A percentile compares a stretch with the other conserved stretches of the same genome.
Conservation (phyloP, 352 stramenopile species). For the Blastocystis sp. region DNA sequence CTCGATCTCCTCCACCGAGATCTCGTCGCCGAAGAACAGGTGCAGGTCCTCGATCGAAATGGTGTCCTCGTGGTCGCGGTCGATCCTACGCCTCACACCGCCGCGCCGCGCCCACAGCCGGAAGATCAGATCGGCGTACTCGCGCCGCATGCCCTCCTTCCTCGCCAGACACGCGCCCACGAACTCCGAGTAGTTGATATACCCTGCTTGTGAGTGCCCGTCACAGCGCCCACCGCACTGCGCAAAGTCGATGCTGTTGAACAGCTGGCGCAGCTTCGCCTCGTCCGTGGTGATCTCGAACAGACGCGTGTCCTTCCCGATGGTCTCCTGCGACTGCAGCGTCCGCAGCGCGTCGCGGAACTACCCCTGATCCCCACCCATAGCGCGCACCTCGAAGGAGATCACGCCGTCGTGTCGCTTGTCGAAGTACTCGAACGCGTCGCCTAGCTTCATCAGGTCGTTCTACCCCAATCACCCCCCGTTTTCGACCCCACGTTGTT, state of each 20-base stretch:
- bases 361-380: not conserved
- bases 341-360: slow-evolving; percentile 30
- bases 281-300: slow-evolving; percentile 27
- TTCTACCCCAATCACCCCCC: not conserved
- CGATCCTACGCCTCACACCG: not conserved
- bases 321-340: not conserved
- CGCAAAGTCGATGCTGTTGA: slow-evolving; percentile 32
- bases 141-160: slow-evolving; percentile 20
- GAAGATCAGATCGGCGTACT: slow-evolving; percentile 44
- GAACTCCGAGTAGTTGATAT: slow-evolving; percentile 50
- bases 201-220: not conserved
- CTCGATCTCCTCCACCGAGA: slow-evolving; percentile 27
- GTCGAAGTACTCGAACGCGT: slow-evolving; percentile 53
- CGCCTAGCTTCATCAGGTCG: slow-evolving; percentile 47
- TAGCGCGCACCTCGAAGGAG: not conserved
- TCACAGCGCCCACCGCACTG: not conserved
- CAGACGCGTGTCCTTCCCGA: not conserved
- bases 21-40: slow-evolving; percentile 38
- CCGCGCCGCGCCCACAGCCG: not conserved
- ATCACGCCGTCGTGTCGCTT: slow-evolving; percentile 20
- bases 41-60: slow-evolving; percentile 40
- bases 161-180: slow-evolving; percentile 18
- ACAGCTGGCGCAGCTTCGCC: slow-evolving; percentile 22
- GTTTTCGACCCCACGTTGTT: not conserved
- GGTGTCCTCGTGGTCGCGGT: slow-evolving; percentile 16